These are phyloP conservation scores for Bretschneidera sinensis DNA, from an alignment of 345 rosid genomes.

Conservation along the genomic window DNA sequence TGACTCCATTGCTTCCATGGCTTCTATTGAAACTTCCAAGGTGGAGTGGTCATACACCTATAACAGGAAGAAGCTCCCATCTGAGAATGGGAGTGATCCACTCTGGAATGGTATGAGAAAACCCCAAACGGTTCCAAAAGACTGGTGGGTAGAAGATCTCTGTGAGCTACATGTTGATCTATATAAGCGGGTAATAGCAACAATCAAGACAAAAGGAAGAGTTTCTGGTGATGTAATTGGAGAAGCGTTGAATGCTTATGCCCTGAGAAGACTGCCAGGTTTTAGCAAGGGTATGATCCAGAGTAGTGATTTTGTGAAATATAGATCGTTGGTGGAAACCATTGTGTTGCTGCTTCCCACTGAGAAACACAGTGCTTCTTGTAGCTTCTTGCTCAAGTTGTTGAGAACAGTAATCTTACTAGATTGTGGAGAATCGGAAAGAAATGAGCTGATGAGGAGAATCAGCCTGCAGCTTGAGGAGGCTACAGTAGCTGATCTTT, in stretches of 20 bases:
- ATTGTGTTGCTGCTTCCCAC: constrained; percentile 50
- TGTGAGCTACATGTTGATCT: constrained; percentile 63
- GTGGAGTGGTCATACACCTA: constrained; percentile 83
- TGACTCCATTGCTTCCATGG: constrained; percentile 60
- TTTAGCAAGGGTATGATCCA: constrained; percentile 47
- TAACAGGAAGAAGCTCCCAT: constrained; percentile 59
- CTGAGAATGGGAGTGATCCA: constrained; percentile 36
- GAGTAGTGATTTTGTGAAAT: constrained; percentile 38
- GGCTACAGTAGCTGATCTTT: constrained; percentile 42
- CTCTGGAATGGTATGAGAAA: constrained; percentile 51
- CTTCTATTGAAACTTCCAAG: constrained; percentile 50
- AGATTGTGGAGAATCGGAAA: constrained; percentile 44
- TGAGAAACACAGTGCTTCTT: constrained; percentile 46
- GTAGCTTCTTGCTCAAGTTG: constrained; percentile 55
- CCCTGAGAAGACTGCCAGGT: constrained; percentile 51
- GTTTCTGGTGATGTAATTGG: constrained; percentile 52
- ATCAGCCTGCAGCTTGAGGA: constrained; percentile 53
- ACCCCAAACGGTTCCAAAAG: constrained; percentile 56
- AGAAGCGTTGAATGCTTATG: constrained; percentile 58
- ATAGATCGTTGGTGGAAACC: constrained; percentile 42
- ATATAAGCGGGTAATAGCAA: constrained; percentile 46
- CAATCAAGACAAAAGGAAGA: constrained; percentile 43
- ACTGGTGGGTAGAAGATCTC: constrained; percentile 91
- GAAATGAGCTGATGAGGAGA: constrained; percentile 39
- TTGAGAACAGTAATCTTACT: constrained; percentile 40